A percentile compares a stretch with the other conserved stretches of the same genome.
Conservation (phyloP, 2,329 filamentous ascomycete genomes). For the Polychaeton citri region DNA sequence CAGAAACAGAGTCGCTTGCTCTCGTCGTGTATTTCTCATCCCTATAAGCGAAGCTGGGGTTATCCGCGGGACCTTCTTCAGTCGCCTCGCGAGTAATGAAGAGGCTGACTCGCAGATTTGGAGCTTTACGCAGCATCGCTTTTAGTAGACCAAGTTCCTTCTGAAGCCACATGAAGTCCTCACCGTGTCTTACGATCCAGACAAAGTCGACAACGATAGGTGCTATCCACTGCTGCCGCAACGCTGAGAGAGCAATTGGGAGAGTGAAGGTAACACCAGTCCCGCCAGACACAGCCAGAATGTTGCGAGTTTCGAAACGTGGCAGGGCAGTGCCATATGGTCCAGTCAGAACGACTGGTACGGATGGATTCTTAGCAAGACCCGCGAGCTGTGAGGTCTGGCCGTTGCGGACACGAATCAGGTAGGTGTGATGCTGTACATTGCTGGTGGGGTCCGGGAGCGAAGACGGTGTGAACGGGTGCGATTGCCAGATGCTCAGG, state of each 20-base stretch:
- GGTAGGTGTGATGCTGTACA: constrained; percentile 21
- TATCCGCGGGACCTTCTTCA: constrained; percentile 1
- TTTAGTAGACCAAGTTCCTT: constrained; percentile 41
- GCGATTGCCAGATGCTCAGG: constrained; percentile 56
- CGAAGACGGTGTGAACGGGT: constrained; percentile 55
- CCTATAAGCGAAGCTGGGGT: neutral
- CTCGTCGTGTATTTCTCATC: neutral
- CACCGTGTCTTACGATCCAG: constrained; percentile 46
- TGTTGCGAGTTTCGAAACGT: constrained; percentile 4
- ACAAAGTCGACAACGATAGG: constrained; percentile 43
- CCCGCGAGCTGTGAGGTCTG: constrained; percentile 45
- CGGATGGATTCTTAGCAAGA: constrained; percentile 27
- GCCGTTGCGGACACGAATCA: constrained; percentile 30
- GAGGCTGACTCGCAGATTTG: constrained; percentile 37
- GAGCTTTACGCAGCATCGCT: constrained; percentile 24
- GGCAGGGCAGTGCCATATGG: constrained; percentile 45
- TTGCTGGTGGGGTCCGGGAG: constrained; percentile 25
- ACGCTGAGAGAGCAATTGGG: constrained; percentile 34
- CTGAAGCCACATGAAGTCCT: constrained; percentile 45
- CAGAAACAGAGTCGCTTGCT: too few species aligned
- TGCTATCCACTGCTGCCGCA: constrained; percentile 12
- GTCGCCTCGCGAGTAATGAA: constrained; percentile 45
- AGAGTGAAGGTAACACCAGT: constrained; percentile 47
- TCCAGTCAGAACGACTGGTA: constrained; percentile 47
- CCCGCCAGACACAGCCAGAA: constrained; percentile 34